Conservation (phyloP, 371 early-diverging fungal genomes). For the Mortierella sp. region DNA sequence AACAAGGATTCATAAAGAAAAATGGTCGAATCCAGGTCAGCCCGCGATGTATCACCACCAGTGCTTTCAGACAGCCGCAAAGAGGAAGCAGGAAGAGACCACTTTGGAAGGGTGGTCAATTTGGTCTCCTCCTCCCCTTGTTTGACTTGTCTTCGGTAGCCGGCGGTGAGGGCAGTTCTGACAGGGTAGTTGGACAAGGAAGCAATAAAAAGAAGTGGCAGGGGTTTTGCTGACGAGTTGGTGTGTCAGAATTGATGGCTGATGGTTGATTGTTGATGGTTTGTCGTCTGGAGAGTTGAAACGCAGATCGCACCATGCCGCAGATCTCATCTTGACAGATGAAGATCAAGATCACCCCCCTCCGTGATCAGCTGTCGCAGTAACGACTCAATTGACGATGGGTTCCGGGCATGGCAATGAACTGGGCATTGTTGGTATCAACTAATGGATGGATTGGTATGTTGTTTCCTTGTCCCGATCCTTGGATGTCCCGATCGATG, state of each 20-base stretch:
- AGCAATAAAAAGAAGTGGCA: neutral
- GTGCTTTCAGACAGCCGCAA: neutral
- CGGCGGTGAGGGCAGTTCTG: conserved; percentile 14
- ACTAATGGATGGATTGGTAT: neutral
- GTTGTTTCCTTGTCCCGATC: neutral
- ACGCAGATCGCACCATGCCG: neutral
- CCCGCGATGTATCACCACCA: conserved; percentile 21
- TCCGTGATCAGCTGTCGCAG: neutral
- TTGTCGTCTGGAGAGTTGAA: neutral
- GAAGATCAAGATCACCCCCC: neutral
- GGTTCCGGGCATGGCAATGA: neutral
- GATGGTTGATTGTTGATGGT: neutral
- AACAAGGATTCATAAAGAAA: conserved; percentile 22
- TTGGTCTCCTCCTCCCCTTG: neutral
- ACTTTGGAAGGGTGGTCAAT: neutral
- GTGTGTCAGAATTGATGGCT: neutral
- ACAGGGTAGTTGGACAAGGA: conserved; percentile 12
- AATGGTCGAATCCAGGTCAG: conserved; percentile 20
- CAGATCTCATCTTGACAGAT: neutral
- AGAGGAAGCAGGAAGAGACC: neutral
- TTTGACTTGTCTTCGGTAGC: neutral
- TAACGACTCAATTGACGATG: neutral
- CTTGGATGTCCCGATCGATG: conserved; percentile 19
- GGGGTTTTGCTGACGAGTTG: neutral
- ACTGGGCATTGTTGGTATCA: neutral